Evolutionary conservation across 495 filamentous ascomycete species (phyloP), one percentile per base, ranked within the genome.

Genomic region (Penicillium dipodomyicola): DNA sequence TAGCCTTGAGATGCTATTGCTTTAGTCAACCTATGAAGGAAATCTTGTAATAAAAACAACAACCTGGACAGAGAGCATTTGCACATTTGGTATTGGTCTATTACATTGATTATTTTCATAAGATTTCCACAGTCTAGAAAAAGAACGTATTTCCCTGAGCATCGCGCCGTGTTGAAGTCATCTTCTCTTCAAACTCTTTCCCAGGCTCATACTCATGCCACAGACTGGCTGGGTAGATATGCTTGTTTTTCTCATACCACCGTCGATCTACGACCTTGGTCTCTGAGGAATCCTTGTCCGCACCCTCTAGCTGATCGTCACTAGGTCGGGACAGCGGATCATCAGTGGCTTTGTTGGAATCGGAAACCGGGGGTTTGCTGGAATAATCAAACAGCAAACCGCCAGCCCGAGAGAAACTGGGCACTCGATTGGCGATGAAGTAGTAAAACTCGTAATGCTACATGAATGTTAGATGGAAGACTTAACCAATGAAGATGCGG

Each of bases 241-340:
- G 94, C 69, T 97, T 98, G 69, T 97, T 96, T 61, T 86, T 80
- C 75, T 96, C 90, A 67, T 97, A 98, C 94, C 94, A 98, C 54
- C 94, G 75, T 44, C 94, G 80, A 74, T 98, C 94, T 2, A 98
- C 94, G 8, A 97, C 94, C 70, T 96, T 97, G 23, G 94, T 98
- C 54, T 90, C 77, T 4, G 83, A 82, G 0, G 91, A 84, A 58
- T 97, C 93, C 52, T 95, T 90, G 32, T 82, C 79, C 17, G 71
- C 80, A 9, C 92, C 93, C 76, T 96, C 92, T 4, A 95, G 78
- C n/a, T 72, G 44, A 2, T 75, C 69, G 58, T 77, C 65, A 60
- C 61, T 77, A 62, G 75, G 78, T 23, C 59, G 64, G 17, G 76
- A 80, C 15, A 84, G 61, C 7, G 81, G 73, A 56, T 79, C 67